Percentiles rank a stretch among this genome's conserved stretches.
Conservation (phyloP, 1,284 basidiomycete species). For the Ganoderma lucidum region DNA sequence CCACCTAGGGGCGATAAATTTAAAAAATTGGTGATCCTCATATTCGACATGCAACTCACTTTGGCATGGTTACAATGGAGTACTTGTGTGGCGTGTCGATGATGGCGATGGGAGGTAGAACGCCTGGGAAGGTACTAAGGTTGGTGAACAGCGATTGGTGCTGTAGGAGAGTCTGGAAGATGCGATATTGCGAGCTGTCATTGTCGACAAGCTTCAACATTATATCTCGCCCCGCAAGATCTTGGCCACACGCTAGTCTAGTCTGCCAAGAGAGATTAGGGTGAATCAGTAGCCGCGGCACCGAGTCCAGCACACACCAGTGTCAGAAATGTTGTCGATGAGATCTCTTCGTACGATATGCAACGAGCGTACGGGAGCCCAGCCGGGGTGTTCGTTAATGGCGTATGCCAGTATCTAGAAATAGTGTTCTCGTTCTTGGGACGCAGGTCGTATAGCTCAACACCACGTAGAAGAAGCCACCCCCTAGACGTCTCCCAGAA, state of each 20-base stretch:
- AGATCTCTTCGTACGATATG: neutral
- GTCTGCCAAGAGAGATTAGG: neutral
- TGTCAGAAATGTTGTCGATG: too few species aligned
- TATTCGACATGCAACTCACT: neutral
- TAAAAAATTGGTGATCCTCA: neutral
- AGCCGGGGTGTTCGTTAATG: neutral
- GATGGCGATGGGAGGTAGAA: conserved; percentile 7
- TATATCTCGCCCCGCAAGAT: conserved; percentile 4
- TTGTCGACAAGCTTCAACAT: conserved; percentile 19
- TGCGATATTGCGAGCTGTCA: neutral
- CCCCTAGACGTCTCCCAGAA: neutral
- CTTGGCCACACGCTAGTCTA: neutral
- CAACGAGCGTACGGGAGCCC: conserved; percentile 2
- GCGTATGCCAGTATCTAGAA: neutral
- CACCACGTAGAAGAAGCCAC: neutral
- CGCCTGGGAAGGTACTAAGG: conserved; percentile 4
- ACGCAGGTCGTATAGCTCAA: neutral
- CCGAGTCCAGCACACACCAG: too few species aligned
- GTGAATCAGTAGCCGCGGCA: too few species aligned
- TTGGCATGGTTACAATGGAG: neutral
- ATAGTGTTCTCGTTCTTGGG: too few species aligned
- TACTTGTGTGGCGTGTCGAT: neutral
- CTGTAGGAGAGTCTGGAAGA: conserved; percentile 1
- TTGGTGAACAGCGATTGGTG: neutral
- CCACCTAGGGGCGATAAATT: neutral